A percentile compares a stretch with the other conserved stretches of the same genome.
phyloP scores from a whole-genome alignment of 2,329 filamentous ascomycete genomes.

The Colletotrichum gigasporum region DNA sequence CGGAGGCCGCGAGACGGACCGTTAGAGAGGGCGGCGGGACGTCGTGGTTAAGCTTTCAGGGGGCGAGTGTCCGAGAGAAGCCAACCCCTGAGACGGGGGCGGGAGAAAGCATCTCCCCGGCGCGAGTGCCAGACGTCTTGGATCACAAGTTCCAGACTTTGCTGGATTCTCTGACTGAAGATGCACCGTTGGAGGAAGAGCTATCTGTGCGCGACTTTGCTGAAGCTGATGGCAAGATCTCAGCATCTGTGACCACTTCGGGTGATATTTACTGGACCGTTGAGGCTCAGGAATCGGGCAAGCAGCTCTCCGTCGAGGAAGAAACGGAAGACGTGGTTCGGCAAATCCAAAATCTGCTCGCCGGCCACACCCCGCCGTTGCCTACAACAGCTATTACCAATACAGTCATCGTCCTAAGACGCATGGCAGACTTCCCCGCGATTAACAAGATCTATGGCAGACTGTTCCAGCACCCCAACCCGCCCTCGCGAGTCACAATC shows the following conservation, averaged over 20 bases:
- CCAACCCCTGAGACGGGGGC: conserved; percentile 22
- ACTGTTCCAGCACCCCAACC: conserved; percentile 81
- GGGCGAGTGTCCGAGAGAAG: conserved; percentile 63
- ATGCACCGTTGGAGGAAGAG: too few relatives aligned
- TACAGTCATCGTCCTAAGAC: conserved; percentile 75
- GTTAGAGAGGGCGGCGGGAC: conserved; percentile 79
- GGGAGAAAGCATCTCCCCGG: conserved; percentile 28
- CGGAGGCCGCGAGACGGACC: conserved; percentile 59
- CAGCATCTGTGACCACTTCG: neutral
- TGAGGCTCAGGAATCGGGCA: conserved; percentile 36
- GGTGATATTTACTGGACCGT: conserved; percentile 50
- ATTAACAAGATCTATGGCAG: conserved; percentile 81
- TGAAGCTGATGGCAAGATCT: neutral
- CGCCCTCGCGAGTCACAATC: conserved; percentile 85
- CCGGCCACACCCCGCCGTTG: conserved; percentile 42
- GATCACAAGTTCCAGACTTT: conserved; percentile 67
- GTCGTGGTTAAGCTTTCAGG: conserved; percentile 72
- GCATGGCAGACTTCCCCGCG: conserved; percentile 80
- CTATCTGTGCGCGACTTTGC: neutral
- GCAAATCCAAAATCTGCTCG: conserved; percentile 53
- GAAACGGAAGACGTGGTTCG: conserved; percentile 60
- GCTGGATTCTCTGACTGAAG: conserved; percentile 42
- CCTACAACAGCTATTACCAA: conserved; percentile 58
- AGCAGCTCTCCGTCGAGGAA: conserved; percentile 47
- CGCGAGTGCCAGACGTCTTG: conserved; percentile 71